phyloP scores from a whole-genome alignment of 371 early-diverging fungal genomes.

The Mucor circinelloides region DNA sequence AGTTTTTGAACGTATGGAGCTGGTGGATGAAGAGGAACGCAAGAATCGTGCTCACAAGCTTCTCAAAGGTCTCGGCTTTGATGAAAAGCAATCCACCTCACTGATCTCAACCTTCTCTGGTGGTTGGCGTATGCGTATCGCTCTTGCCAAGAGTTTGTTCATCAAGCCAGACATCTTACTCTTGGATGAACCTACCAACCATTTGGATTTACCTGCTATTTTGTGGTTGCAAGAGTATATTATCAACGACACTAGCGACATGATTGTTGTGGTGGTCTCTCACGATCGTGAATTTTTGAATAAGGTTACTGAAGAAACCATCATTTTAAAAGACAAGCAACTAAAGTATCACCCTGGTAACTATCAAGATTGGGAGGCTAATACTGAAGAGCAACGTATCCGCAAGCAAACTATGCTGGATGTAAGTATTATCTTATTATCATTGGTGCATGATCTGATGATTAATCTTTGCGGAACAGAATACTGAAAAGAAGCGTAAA shows the following conservation, averaged over 20 bases:
- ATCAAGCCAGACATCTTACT: slow-evolving; percentile 78
- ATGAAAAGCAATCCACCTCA: slow-evolving; percentile 38
- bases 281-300: slow-evolving; percentile 83
- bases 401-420: slow-evolving; percentile 56
- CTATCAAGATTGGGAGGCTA: slow-evolving; percentile 70
- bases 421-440: slow-evolving; percentile 24
- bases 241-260: slow-evolving; percentile 49
- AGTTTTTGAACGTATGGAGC: slow-evolving; percentile 45
- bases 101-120: slow-evolving; percentile 71
- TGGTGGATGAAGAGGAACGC: slow-evolving; percentile 55
- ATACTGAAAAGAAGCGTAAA: slow-evolving; percentile 61
- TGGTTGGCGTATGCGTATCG: slow-evolving; percentile 90
- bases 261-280: slow-evolving; percentile 75
- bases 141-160: slow-evolving; percentile 82
- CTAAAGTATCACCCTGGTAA: slow-evolving; percentile 77
- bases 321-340: slow-evolving; percentile 64
- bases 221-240: slow-evolving; percentile 80
- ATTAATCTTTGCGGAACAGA: slow-evolving; percentile 16
- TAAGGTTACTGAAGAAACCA: slow-evolving; percentile 69
- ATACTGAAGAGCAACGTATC: slow-evolving; percentile 61
- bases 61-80: slow-evolving; percentile 64
- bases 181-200: slow-evolving; percentile 91
- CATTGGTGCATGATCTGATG: background rate
- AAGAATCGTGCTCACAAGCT: slow-evolving; percentile 65
- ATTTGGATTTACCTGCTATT: slow-evolving; percentile 81